These are phyloP conservation scores for Mrakia frigida DNA, from an alignment of 768 basidiomycete genomes.

Conservation along the genomic window DNA sequence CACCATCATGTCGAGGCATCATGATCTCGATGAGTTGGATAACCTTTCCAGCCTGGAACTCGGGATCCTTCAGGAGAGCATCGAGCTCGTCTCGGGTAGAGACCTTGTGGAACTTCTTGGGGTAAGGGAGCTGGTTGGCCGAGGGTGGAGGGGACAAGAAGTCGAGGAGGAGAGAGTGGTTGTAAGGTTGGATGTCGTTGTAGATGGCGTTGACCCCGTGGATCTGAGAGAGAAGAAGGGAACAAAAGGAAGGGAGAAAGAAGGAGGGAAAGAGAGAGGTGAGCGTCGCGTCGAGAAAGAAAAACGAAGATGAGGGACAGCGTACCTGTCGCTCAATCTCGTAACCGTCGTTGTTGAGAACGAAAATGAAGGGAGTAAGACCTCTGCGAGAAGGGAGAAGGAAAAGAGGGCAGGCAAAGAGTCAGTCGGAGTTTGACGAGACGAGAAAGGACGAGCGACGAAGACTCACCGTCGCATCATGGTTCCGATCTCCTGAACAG, in stretches of 20 bases:
- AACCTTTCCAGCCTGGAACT: slow-evolving; percentile 60
- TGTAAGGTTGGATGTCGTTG: slow-evolving; percentile 78
- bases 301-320: too few species aligned
- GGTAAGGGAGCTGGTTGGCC: neutral
- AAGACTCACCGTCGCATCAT: slow-evolving; percentile 57
- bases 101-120: slow-evolving; percentile 53
- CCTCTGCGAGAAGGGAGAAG: slow-evolving; percentile 37
- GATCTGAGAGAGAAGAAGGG: slow-evolving; percentile 35
- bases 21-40: slow-evolving; percentile 48
- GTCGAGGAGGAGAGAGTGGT: slow-evolving; percentile 47
- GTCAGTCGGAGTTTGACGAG: neutral
- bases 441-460: neutral
- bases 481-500: slow-evolving; percentile 48
- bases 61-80: slow-evolving; percentile 57
- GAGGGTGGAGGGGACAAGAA: slow-evolving; percentile 49
- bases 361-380: slow-evolving; percentile 57
- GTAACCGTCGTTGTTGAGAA: slow-evolving; percentile 51
- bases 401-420: neutral
- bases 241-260: neutral
- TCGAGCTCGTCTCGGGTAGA: slow-evolving; percentile 63
- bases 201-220: slow-evolving; percentile 53
- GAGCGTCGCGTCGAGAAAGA: neutral
- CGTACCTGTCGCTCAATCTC: slow-evolving; percentile 71
- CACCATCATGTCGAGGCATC: slow-evolving; percentile 43
- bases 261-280: neutral